Evolutionary conservation across 2,329 filamentous ascomycete species (phyloP), one percentile per base, ranked within the genome.

Genomic region (Nigrospora oryzae): DNA sequence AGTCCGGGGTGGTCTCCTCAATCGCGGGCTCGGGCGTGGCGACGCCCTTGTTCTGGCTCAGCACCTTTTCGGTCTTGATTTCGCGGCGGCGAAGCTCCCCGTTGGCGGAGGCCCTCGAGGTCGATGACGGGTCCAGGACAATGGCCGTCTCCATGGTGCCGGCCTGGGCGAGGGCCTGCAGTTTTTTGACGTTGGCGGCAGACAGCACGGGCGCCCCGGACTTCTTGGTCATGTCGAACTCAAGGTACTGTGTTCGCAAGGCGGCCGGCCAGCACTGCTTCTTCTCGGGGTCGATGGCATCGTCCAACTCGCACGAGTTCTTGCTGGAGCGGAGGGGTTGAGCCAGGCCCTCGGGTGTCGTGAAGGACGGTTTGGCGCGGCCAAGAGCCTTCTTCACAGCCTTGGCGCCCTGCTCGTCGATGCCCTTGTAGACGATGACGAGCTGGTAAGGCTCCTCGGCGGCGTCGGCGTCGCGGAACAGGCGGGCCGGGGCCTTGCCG

Each of bases 401-500:
- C 42, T 61, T 53, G 42, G 70, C 65, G 39, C 74, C 69, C 36
- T 68, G 56, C 14, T 65, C 53, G 15, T 68, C 71, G 62, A 75
- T 66, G 55, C 81, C 77, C 56, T 83, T 73, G 42, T 84, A 65
- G 52, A 79, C 61, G 42, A 84, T 63, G 23, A 85, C 63, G 35
- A 85, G 69, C 61, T 86, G 80, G 43, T 63, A 67, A 5, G 71
- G 68, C 40, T 63, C 56, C 11, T 63, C 56, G 5, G 55, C 46
- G 3, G 51, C 50, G n/a, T 57, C 48, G 5, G 47, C 46, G 8
- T 53, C 61, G 16, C 55, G 57, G 52, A 85, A 82, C 16, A 86
- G 61, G 14, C 68, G 60, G 44, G 64, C 53, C 7, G 73, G 62
- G 30, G 65, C 57, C 49, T 74, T 77, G 49, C 80, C 82, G 60